Base-by-base conservation (phyloP, 352 stramenopile genomes). In the Globisporangium acanthophoron region DNA sequence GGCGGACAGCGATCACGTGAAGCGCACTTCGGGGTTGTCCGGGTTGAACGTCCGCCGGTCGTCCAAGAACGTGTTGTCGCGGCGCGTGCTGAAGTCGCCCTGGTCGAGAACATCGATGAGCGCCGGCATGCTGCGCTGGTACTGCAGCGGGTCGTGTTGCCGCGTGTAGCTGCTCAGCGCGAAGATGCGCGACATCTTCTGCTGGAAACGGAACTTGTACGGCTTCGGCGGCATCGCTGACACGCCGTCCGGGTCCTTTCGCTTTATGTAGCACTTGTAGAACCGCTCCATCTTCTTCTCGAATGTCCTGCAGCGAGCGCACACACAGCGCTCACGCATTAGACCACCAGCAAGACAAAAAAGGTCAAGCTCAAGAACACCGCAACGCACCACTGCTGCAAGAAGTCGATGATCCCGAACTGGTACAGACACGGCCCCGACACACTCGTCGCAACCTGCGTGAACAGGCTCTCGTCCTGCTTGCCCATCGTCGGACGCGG, bases 371-470 rank as follows among this genome's bases (percentile, higher is more conserved):
- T 18, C 57, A 48, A 20, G 35, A 13, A 3, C 3, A 45, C 20
- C 21, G 50, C 11, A 54, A 80, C 82, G 59, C 60, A 90, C 85
- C 85, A 97, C 59, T 95, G 83, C 71, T 97, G 88, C 47, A 97
- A 63, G 46, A 97, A 93, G 59, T 97, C 88, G 61, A 97, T 97
- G 63, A 97, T 95, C 54, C 88, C 88, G 51, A 97, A 93, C 60
- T 96, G 88, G 71, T 96, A 97, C 39, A 95, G 66, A 33, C 82
- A 91, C 47, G 88, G 88, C 39, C 85, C 87, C 21, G 87, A 87
- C 24, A 96, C 86, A 60, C 85, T 95, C 29, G 82, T 93, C 20
- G 85, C 85, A 0, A 82, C 71, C 62, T 96, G 86, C 20, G 82
- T 93, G 56, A 88, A 92, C 45, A 92, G 69, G 31, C 24, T 60